Evolutionary conservation across 2,329 filamentous ascomycete species (phyloP), one percentile per base, ranked within the genome.

Genomic region (Phialophora macrospora): DNA sequence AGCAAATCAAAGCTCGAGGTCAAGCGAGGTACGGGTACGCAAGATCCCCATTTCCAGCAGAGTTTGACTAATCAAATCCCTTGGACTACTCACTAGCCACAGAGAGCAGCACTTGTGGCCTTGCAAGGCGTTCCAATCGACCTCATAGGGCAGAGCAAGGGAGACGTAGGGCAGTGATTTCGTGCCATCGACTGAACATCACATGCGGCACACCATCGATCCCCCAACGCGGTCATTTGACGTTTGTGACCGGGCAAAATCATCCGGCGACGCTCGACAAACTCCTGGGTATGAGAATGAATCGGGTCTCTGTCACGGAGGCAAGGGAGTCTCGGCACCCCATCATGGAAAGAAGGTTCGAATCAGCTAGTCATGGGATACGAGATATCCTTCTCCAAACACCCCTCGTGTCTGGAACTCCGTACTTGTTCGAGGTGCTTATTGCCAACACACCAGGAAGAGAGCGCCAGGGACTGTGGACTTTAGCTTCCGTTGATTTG

Each of bases 291-390:
- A n/a, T 20, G 38, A 38, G 38, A n/a, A 7, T 41, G 38, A 8
- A 26, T 26, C 22, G 17, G 48, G 0, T 4, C 26, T 14, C 9
- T 51, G 8, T 7, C 48, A 26, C 38, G 48, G 48, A 51, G 14
- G 20, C 20, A 26, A 51, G 20, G 20, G 48, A 28, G 48, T 49
- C 48, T 51, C 20, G 24, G 46, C 46, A 51, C 9, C 20, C 20
- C 48, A 51, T 51, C 48, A 14, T 51, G 11, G 12, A 4, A 12
- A 14, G 52, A 32, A 3, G 26, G 24, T 9, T 55, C 8, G n/a
- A 55, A 28, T 52, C 11, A 34, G 34, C 24, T 11, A 55, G 52
- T 55, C 52, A 55, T 55, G 52, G 52, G 52, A 55, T 32, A 30
- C 52, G 26, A 24, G 51, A 30, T 20, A 6, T n/a, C 28, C 11